Evolutionary conservation across 345 rosid species (phyloP), one percentile per base, ranked within the genome.

Genomic region (Orychophragmus violaceus): DNA sequence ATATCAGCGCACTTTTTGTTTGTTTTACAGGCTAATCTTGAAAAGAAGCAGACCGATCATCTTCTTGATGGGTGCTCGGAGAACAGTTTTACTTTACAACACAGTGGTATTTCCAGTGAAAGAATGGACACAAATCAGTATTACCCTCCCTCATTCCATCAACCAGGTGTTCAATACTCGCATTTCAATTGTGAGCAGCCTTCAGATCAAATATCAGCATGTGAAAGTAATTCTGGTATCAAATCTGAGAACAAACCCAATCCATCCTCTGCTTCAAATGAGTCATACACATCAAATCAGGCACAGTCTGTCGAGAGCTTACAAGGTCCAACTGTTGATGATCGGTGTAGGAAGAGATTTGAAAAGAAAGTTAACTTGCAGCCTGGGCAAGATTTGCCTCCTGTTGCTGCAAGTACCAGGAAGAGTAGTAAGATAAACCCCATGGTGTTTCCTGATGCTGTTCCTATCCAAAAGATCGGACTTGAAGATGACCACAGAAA

Each of bases 221-320:
- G 79, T 58, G 78, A 84, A 56, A 72, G 74, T 76, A 79, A 76
- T 48, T 75, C 87, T 63, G 74, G 80, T 74, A 50, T 54, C 71
- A 85, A 68, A 76, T 82, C 80, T 51, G 87, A 74, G 74, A 80
- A 75, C 60, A 83, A 72, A 58, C 69, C 74, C 35, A 77, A 77
- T 56, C 74, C 74, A 54, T 78, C 79, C 56, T 68, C 83, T 77
- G 74, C 71, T 51, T 74, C 80, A 64, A 76, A 82, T 61, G 82
- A 75, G 65, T 82, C 85, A 24, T 76, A 75, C 81, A 74, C 84
- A 62, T 88, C 96, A 56, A 87, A 78, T 68, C 87, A 70, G 61
- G 79, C 76, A 57, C 80, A 75, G 58, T 78, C 84, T 41, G 33
- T 71, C 16, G 86, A 82, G 71, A 79, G 80, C 42, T 70, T 80